A percentile compares a stretch with the other conserved stretches of the same genome.
Conservation (phyloP, 768 basidiomycete species). For the Porphyrellus cyaneotinctus region DNA sequence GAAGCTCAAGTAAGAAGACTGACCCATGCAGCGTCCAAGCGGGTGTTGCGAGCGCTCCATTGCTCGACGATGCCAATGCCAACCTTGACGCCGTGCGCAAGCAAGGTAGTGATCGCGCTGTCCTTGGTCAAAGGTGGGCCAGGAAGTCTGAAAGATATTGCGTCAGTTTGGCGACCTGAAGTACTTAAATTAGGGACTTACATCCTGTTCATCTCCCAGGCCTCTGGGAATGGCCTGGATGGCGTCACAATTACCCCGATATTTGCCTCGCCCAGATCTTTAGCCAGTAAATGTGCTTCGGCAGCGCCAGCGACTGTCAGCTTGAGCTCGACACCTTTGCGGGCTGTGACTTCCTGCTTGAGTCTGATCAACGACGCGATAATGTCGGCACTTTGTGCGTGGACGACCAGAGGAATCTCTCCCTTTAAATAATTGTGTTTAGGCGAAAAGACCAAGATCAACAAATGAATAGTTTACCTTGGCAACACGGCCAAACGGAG, state of each 20-base stretch:
- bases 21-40: constrained; percentile 83
- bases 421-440: constrained; percentile 44
- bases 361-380: constrained; percentile 74
- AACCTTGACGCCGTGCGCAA: constrained; percentile 67
- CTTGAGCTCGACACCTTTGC: constrained; percentile 41
- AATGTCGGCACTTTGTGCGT: constrained; percentile 73
- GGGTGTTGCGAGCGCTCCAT: constrained; percentile 71
- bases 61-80: constrained; percentile 62
- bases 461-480: constrained; percentile 33
- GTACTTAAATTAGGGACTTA: constrained; percentile 5
- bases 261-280: constrained; percentile 60
- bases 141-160: constrained; percentile 21
- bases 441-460: not conserved
- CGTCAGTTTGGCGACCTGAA: constrained; percentile 3
- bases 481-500: constrained; percentile 40
- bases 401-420: constrained; percentile 67
- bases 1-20: constrained; percentile 30
- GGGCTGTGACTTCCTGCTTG: constrained; percentile 57
- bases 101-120: constrained; percentile 56
- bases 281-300: constrained; percentile 71
- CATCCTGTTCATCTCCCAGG: constrained; percentile 59
- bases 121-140: constrained; percentile 35
- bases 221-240: constrained; percentile 62
- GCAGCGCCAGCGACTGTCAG: constrained; percentile 63
- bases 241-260: constrained; percentile 71